Evolutionary conservation across 441 rosid genomes (phyloP).

Genomic region (Erodium trifolium): DNA sequence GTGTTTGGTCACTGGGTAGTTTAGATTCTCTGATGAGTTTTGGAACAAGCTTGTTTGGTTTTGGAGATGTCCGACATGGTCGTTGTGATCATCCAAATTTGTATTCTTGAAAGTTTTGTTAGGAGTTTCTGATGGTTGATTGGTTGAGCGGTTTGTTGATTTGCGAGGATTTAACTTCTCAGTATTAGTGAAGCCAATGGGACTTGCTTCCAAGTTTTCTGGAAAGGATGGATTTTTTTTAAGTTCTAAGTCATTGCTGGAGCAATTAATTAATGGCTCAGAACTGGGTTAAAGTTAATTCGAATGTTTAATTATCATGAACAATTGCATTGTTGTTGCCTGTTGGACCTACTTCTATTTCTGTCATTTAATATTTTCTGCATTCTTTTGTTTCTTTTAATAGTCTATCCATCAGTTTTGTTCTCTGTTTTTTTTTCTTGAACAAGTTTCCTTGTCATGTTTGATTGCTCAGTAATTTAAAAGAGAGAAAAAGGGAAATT

Average conservation of each 20-base stretch:
- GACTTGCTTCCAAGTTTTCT: constrained; percentile 8
- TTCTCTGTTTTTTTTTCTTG: background rate
- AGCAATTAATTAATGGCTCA: background rate
- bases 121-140: constrained; percentile 7
- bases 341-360: constrained; percentile 8
- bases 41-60: constrained; percentile 9
- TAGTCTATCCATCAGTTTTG: constrained; percentile 2
- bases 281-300: constrained; percentile 9
- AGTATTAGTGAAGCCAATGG: background rate
- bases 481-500: no score
- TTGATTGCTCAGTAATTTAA: no score
- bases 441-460: background rate
- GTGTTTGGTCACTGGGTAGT: constrained; percentile 8
- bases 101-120: background rate
- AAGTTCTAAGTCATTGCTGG: background rate
- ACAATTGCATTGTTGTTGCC: background rate
- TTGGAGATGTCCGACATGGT: constrained; percentile 4
- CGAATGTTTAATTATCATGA: constrained; percentile 1
- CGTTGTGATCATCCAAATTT: background rate
- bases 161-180: constrained; percentile 2
- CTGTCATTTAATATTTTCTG: constrained; percentile 1
- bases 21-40: constrained; percentile 1
- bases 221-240: constrained; percentile 1
- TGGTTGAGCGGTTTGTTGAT: constrained; percentile 11
- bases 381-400: constrained; percentile 1